Base-by-base conservation (phyloP, 2,329 filamentous ascomycete genomes). In the Epichloe sibirici region DNA sequence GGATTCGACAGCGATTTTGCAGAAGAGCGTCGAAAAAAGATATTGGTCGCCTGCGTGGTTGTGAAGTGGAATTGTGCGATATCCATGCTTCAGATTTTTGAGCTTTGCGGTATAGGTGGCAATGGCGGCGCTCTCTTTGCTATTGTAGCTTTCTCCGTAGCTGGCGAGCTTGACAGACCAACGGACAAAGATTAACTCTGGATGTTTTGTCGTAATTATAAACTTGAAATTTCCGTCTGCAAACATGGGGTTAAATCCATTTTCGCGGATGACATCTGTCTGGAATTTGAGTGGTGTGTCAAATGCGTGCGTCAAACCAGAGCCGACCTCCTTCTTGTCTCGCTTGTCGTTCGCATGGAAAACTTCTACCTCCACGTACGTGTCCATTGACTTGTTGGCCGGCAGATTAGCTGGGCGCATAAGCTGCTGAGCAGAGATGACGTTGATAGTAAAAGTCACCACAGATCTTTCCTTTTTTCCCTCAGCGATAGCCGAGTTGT, bases 51-150 rank as follows among this genome's bases (percentile, higher is more conserved):
- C 93, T 57, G 89, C 87, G 52, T 82, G 79, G 69, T 97, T 90
- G 66, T 89, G 86, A 15, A 98, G 76, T 11, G 91, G 93, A 51
- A 97, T 75, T 55, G 95, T 94, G 56, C 91, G 89, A 68, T 93
- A 97, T 31, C 93, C 93, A 68, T 93, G 84, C 65, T 91, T 89
- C 43, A 97, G 78, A 64, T 85, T 94, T 71, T 78, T 84, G 49
- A 97, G 82, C 71, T 97, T 97, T 57, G 88, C 90, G 2, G 89
- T 97, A 69, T 91, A 97, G 1, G 86, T 93, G 3, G 89, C 93
- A 53, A 96, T 77, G 23, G 88, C 72, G 58, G 78, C 69, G 61
- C 76, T 69, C 57, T 83, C 83, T 51, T 62, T 62, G 58, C 63
- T 67, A 54, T 79, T 86, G 58, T 81, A 79, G 58, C 74, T 84